Evolutionary conservation across 148 eudicot species (phyloP), one percentile per base, ranked within the genome.

Genomic region (Selenicereus undatus): DNA sequence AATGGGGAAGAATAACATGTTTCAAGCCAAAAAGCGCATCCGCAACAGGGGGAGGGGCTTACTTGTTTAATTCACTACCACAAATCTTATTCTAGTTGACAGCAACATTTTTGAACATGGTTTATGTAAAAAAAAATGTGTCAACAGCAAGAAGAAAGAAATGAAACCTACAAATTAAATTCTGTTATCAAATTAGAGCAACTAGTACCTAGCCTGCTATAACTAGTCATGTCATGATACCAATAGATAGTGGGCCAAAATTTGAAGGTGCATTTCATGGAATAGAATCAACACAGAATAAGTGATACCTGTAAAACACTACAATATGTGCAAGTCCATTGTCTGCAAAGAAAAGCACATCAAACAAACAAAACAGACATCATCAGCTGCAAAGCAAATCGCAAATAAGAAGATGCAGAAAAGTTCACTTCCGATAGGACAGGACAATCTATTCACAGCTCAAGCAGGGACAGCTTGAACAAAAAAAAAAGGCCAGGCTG

Each of bases 261-360:
- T 52, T 24, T n/a, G 20, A 68, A 35, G 30, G 22, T 36, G 39
- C 17, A 82, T 42, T 71, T 42, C 22, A 73, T 45, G 73, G 29
- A 43, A 70, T 29, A 43, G 30, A 76, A 71, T 76, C 30, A 45
- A 18, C 73, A n/a, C 83, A 81, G 52, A 62, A 65, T 39, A 74
- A 73, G 72, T 75, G 73, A 26, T 90, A 96, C 99, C 99, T 91
- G 99, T 87, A 91, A 70, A 70, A 92, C 86, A 78, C 86, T 87
- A 84, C 99, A 96, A 77, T 89, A 89, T 13, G 89, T 79, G 83
- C 99, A 96, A 20, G 98, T 92, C 84, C 84, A 90, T 82, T 84
- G 90, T 86, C 99, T 96, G 97, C 80, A 82, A 80, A 64, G 71
- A 75, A 78, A 52, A 68, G 50, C 50, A 68, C 68, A 88, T 74